phyloP scores from a whole-genome alignment of 345 rosid genomes.

The Geranium brycei region DNA sequence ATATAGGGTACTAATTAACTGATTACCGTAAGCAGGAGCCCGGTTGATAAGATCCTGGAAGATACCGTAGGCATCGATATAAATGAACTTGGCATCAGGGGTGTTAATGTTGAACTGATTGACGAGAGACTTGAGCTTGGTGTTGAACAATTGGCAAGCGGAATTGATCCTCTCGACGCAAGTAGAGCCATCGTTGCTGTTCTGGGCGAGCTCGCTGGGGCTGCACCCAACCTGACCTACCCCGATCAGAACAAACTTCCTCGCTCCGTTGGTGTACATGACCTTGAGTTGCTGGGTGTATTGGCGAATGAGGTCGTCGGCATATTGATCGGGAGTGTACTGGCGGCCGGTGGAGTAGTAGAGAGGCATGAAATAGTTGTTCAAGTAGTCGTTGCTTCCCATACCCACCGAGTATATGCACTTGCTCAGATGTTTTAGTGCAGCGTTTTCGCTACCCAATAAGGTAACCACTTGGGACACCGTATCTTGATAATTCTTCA shows the following conservation, averaged over 20 bases:
- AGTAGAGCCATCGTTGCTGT: conserved; percentile 20
- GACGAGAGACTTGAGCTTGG: conserved; percentile 24
- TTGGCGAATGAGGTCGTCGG: conserved; percentile 42
- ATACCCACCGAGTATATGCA: conserved; percentile 64
- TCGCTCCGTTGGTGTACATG: conserved; percentile 33
- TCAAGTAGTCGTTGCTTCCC: conserved; percentile 93
- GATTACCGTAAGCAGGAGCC: conserved; percentile 6
- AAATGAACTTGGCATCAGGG: conserved; percentile 25
- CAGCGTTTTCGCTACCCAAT: conserved; percentile 42
- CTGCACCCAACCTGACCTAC: conserved; percentile 15
- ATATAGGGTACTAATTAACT: too few relatives aligned
- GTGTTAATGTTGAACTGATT: conserved; percentile 25
- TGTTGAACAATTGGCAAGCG: conserved; percentile 32
- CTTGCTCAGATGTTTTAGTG: conserved; percentile 43
- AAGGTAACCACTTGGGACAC: conserved; percentile 42
- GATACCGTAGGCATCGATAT: conserved; percentile 24
- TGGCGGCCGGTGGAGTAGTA: conserved; percentile 38
- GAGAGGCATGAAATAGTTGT: conserved; percentile 81
- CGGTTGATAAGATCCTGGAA: conserved; percentile 13
- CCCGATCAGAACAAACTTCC: conserved; percentile 29
- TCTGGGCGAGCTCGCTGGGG: conserved; percentile 24
- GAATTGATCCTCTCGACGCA: conserved; percentile 25
- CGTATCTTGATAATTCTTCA: conserved; percentile 45
- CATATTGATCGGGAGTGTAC: conserved; percentile 44
- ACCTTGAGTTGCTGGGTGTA: conserved; percentile 45